These are phyloP conservation scores for Pilasporangium apinafurcum DNA, from an alignment of 352 stramenopile genomes.

Conservation along the genomic window DNA sequence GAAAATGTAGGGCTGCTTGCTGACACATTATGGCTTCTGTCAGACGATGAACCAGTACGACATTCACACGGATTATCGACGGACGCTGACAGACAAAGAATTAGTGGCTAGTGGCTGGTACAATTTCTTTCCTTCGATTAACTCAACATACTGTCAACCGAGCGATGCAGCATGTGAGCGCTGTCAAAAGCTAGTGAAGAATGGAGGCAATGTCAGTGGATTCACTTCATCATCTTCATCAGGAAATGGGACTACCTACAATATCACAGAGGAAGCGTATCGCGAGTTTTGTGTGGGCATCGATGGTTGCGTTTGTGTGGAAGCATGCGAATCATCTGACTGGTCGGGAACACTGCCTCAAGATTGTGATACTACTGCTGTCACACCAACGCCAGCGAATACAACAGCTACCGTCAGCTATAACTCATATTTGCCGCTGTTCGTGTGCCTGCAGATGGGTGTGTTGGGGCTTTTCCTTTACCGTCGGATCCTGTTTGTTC, in stretches of 20 bases:
- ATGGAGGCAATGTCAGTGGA: constrained; percentile 6
- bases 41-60: constrained; percentile 49
- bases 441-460: constrained; percentile 56
- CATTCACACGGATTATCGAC: constrained; percentile 40
- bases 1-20: constrained; percentile 32
- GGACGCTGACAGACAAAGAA: constrained; percentile 34
- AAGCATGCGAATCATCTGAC: constrained; percentile 40
- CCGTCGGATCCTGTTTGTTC: constrained; percentile 29
- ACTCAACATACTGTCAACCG: constrained; percentile 58
- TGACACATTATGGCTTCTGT: constrained; percentile 50
- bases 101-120: constrained; percentile 26
- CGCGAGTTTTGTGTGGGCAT: constrained; percentile 49
- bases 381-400: constrained; percentile 9
- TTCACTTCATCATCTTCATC: constrained; percentile 14
- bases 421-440: constrained; percentile 57
- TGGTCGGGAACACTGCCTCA: constrained; percentile 47
- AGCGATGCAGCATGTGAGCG: constrained; percentile 41
- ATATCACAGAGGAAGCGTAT: constrained; percentile 26
- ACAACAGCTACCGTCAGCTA: constrained; percentile 25
- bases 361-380: constrained; percentile 25
- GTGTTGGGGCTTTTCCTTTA: constrained; percentile 60
- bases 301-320: constrained; percentile 59
- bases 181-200: constrained; percentile 26
- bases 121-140: constrained; percentile 61
- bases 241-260: constrained; percentile 12